Base-by-base conservation (phyloP, 768 basidiomycete species). In the Scleroderma citrinum region DNA sequence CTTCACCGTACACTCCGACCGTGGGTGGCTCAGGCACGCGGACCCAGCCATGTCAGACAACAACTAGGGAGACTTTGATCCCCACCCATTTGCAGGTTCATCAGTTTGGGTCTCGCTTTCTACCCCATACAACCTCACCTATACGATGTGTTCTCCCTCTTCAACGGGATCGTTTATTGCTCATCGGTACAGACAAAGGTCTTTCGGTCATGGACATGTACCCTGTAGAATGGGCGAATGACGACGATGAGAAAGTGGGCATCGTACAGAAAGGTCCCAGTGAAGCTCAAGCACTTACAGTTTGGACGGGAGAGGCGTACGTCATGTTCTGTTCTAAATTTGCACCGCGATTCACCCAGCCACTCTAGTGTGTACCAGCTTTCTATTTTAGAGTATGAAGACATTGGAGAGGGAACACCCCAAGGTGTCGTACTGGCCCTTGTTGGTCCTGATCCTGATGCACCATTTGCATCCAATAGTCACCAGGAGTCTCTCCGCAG, bases 171-270 rank as follows among this genome's bases (percentile, higher is more conserved):
- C 73, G 75, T 45, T 63, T 87, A 34, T 48, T 92, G n/a, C 76
- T 92, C 12, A 77, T 92, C 23, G 90, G 90, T 3, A 85, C 87
- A 49, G 84, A 88, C 53, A 75, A 82, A 50, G 90, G 90, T 2
- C 74, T 92, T 21, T 87, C 85, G 1, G 87, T 92, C 6, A 67
- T 92, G 43, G 84, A 92, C 59, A 83, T 89, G 80, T 87, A 83
- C 59, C 89, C 90, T 1, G 74, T 80, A 55, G 83, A 85, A 52
- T 83, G 79, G 80, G 59, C 59, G 10, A 70, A 70, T 20, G 59
- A 58, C n/a, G 19, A 41, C 21, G 65, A 67, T 3, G 78, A 77
- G 2, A 68, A 65, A 3, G 62, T 75, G 13, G 65, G 69, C 16
- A 57, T 75, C 7, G 37, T 66, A 23, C 65, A 68, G 38, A 82